Evolutionary conservation across 192 early-diverging fungal species (phyloP).

Genomic region (Mortierella hygrophila): DNA sequence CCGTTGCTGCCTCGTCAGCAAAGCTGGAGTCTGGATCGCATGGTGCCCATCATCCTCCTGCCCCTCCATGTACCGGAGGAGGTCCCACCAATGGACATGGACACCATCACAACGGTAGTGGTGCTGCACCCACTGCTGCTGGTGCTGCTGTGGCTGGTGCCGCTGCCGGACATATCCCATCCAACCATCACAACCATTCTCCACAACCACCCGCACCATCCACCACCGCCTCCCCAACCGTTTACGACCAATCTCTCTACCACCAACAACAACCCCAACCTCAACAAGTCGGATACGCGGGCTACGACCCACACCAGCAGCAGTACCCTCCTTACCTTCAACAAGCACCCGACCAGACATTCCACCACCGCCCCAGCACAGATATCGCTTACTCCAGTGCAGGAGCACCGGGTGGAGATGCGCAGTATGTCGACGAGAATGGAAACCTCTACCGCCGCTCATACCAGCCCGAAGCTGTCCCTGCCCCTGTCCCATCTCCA

Average conservation of each 20-base stretch:
- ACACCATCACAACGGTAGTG: background rate
- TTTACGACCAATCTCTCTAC: background rate
- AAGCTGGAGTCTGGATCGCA: background rate
- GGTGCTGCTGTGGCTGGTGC: background rate
- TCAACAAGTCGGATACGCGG: background rate
- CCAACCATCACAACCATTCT: background rate
- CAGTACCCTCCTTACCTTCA: background rate
- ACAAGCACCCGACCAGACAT: background rate
- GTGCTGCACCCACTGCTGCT: background rate
- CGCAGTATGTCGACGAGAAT: background rate
- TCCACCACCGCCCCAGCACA: background rate
- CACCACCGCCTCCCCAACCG: background rate
- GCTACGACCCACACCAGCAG: background rate
- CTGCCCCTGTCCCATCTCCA: background rate
- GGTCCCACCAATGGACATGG: background rate
- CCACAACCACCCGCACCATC: background rate
- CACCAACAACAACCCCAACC: constrained; percentile 7
- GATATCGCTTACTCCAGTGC: background rate
- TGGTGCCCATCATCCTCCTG: background rate
- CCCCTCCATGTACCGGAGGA: background rate
- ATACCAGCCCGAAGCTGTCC: background rate
- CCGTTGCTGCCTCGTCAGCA: background rate
- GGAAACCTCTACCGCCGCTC: background rate
- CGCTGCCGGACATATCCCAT: background rate
- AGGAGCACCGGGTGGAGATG: background rate